Percentiles rank a stretch among this genome's conserved stretches.
Evolutionary conservation across 192 early-diverging fungal genomes (phyloP).

Genomic region (Pilobolus umbonatus): DNA sequence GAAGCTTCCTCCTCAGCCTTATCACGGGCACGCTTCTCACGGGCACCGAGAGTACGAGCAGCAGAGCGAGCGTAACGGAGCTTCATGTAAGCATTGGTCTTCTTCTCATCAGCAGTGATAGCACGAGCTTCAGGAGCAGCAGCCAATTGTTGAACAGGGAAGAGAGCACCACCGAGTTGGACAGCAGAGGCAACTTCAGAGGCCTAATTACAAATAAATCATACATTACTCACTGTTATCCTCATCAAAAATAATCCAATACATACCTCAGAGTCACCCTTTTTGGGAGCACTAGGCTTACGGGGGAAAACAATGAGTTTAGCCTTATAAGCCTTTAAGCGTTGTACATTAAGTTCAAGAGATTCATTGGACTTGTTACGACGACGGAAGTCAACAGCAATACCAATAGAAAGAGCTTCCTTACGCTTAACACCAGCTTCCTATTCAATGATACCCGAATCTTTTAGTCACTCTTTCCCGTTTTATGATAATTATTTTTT

Average conservation of each 20-base stretch:
- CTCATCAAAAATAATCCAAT: too few species aligned
- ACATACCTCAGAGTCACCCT: conserved; percentile 52
- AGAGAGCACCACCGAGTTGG: conserved; percentile 62
- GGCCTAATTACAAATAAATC: conserved; percentile 12
- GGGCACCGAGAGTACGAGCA: conserved; percentile 69
- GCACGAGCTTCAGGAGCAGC: conserved; percentile 47
- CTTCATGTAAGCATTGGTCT: conserved; percentile 58
- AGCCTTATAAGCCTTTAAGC: conserved; percentile 90
- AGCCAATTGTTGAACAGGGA: conserved; percentile 64
- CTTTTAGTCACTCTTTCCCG: neutral
- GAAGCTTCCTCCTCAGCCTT: conserved; percentile 79
- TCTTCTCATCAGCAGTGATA: conserved; percentile 53
- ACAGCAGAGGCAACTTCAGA: conserved; percentile 53
- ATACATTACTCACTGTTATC: too few species aligned
- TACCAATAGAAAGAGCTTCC: conserved; percentile 91
- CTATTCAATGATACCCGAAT: conserved; percentile 31
- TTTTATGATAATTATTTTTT: neutral
- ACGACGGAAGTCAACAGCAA: conserved; percentile 95
- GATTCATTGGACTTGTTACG: conserved; percentile 95
- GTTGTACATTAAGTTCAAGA: conserved; percentile 87
- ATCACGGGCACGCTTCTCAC: conserved; percentile 74
- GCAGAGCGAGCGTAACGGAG: conserved; percentile 77
- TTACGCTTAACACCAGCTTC: conserved; percentile 90
- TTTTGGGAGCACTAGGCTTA: conserved; percentile 88
- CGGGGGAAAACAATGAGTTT: conserved; percentile 97